Evolutionary conservation across 768 basidiomycete species (phyloP), one percentile per base, ranked within the genome.

Genomic region (Mycena crocata): DNA sequence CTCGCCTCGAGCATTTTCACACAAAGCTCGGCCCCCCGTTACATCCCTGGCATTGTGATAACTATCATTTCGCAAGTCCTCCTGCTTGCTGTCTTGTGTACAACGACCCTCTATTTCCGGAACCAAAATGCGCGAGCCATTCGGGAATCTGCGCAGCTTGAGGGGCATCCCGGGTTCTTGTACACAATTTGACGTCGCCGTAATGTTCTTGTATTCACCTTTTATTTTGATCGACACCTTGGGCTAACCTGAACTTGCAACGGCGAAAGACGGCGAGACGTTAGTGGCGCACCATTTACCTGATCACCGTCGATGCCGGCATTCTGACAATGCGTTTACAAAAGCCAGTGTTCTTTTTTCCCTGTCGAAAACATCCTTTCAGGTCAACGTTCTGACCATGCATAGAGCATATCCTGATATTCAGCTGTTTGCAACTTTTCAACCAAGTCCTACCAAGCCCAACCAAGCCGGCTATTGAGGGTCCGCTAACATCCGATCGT

Each of bases 1-100:
- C 75, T 85, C 62, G 84, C 85, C 14, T 84, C 84, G 31, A 80
- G 81, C 1, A 75, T 83, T 19, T 87, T 85, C 65, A 83, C 83
- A 12, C 80, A 87, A 69, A 69, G 68, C 37, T 85, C 86, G 64
- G 77, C 73, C 59, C 85, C 85, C 9, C 74, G 69, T 31, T 87
- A 86, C 71, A 72, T 82, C 19, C 84, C 84, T 37, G 85, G 85
- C 3, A 81, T 86, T 19, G 81, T 81, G 66, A 78, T 79, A n/a
- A 82, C 84, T 10, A 79, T 86, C 44, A 80, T 69, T 15, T 84
- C 81, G 71, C 85, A 86, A 65, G 60, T 82, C 32, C 67, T 84
- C 19, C 72, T 86, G 54, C 71, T 87, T 23, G 37, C 73, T 1
- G 75, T 84, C 30, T 80, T 87, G 34, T 80, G 72, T 13, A 68